These are phyloP conservation scores for Monoraphidium neglectum DNA, from an alignment of 139 green algal genomes.

Conservation along the genomic window DNA sequence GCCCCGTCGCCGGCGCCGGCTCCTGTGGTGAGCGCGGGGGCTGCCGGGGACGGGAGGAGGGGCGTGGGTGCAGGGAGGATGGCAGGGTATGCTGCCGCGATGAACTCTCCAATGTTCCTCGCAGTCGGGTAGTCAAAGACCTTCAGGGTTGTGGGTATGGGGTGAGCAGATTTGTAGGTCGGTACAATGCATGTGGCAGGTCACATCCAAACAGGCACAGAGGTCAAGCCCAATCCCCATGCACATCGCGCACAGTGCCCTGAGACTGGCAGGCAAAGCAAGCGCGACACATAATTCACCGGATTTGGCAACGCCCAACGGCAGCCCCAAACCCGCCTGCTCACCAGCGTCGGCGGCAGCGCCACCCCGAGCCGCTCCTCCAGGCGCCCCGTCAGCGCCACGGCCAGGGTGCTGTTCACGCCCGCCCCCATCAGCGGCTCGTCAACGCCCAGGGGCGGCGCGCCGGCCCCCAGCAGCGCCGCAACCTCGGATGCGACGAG, in stretches of 20 bases:
- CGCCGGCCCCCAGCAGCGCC: slow-evolving; percentile 11
- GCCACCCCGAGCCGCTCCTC: slow-evolving; percentile 28
- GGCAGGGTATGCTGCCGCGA: slow-evolving; percentile 26
- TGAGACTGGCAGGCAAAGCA: background rate
- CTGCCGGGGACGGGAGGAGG: too few relatives aligned
- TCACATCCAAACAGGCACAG: background rate
- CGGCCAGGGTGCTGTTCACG: slow-evolving; percentile 53
- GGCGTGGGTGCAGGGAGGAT: slow-evolving; percentile 42
- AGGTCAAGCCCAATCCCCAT: background rate
- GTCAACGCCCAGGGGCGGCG: background rate
- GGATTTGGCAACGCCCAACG: slow-evolving; percentile 5
- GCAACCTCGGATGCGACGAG: slow-evolving; percentile 5
- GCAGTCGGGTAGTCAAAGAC: slow-evolving; percentile 69
- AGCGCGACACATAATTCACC: too few relatives aligned
- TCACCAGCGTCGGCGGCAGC: slow-evolving; percentile 46
- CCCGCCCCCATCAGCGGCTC: slow-evolving; percentile 50
- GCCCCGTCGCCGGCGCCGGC: background rate
- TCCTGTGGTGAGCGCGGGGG: background rate
- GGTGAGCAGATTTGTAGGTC: background rate
- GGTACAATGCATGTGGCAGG: background rate
- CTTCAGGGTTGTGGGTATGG: slow-evolving; percentile 24
- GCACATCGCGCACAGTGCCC: too few relatives aligned
- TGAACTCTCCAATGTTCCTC: slow-evolving; percentile 36
- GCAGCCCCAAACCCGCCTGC: background rate
- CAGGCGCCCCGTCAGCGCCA: slow-evolving; percentile 41